Base-by-base conservation (phyloP, 345 rosid species). In the Linum lewisii region DNA sequence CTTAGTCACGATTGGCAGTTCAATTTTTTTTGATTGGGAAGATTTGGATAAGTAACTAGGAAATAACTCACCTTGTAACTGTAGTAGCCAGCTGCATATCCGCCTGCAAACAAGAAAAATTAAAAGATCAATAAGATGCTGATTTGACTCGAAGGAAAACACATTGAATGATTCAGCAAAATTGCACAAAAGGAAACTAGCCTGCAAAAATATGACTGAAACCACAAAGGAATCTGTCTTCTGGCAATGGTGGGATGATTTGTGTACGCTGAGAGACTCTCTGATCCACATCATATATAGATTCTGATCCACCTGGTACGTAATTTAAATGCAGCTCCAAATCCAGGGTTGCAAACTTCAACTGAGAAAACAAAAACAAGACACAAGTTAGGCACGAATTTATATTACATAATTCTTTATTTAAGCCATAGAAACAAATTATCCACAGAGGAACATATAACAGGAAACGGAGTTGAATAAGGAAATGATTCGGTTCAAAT, bases 1-100 rank as follows among this genome's bases (percentile, higher is more conserved):
- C 38, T 5, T 0, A 34, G 10, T 11, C 1, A 34, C 0, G 10
- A 34, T 34, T 34, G 1, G 10, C 5, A 34, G 16, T 10, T n/a
- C n/a, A 14, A 15, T 7, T 0, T 15, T 7, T 49, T 15, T 14
- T 49, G 6, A 49, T 19, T 14, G 19, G 8, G 22, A 18, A 52
- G 24, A 21, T 15, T 21, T 21, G 13, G 24, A 3, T n/a, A 42
- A 24, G 11, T 16, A 21, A 24, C 25, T 8, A 25, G 55, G 24
- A 18, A 25, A 53, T 19, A 21, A 42, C 24, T 15, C 76, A 90
- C 97, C 97, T 90, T 90, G 78, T 90, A 90, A 66, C 97, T 87
- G 73, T 92, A 92, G 71, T 92, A 92, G 65, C 98, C 96, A 65
- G 97, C 96, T 61, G 97, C 94, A 70, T 87, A 90, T 65, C 91